Conservation (phyloP, 75 land plant genomes). For the Cunninghamia lanceolata region DNA sequence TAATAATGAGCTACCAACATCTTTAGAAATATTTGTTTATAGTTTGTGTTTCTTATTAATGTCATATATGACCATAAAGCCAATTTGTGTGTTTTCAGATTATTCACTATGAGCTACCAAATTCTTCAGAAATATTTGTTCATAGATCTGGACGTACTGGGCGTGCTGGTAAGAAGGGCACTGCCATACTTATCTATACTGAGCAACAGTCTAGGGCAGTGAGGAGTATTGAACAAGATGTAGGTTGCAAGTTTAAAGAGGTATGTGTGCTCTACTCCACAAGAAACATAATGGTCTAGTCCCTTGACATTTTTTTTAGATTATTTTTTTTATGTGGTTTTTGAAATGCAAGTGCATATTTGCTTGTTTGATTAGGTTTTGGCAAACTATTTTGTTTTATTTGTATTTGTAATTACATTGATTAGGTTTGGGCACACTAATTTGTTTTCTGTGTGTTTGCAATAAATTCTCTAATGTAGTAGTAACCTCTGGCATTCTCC, state of each 20-base stretch:
- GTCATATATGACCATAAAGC: neutral
- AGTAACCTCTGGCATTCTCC: neutral
- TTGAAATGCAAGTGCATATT: neutral
- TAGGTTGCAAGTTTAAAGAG: constrained; percentile 55
- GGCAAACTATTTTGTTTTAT: neutral
- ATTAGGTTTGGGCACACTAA: neutral
- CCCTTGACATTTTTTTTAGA: neutral
- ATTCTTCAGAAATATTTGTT: constrained; percentile 65
- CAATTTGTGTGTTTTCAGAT: constrained; percentile 29
- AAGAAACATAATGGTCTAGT: neutral
- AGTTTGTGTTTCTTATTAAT: no score
- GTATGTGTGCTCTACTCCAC: constrained; percentile 21
- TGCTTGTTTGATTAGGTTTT: neutral
- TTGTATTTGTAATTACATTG: neutral
- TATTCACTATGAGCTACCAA: constrained; percentile 66
- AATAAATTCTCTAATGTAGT: neutral
- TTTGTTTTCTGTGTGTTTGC: neutral
- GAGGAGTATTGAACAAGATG: constrained; percentile 48
- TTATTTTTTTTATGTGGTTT: neutral
- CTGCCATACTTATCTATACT: constrained; percentile 57
- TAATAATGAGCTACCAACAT: no score
- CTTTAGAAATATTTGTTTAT: no score
- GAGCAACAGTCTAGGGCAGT: constrained; percentile 30
- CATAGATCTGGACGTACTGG: constrained; percentile 84
- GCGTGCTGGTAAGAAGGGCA: constrained; percentile 79